A percentile compares a stretch with the other conserved stretches of the same genome.
phyloP scores from a whole-genome alignment of 192 early-diverging fungal species.

The Linnemannia zychae region DNA sequence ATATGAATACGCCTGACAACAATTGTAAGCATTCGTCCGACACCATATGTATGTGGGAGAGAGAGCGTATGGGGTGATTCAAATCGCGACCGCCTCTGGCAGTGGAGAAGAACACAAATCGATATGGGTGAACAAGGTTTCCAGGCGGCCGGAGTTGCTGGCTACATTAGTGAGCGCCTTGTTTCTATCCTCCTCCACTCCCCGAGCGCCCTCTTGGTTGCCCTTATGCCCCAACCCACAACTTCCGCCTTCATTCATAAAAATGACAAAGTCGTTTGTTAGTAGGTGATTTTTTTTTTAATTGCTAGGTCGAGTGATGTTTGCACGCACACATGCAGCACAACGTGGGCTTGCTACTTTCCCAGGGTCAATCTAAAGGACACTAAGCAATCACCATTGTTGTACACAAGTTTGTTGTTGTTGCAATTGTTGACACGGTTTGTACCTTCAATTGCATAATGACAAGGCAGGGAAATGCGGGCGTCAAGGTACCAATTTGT shows the following conservation, averaged over 20 bases:
- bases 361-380: constrained; percentile 3
- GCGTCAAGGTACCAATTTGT: not conserved
- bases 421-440: not conserved
- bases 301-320: not conserved
- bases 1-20: constrained; percentile 15
- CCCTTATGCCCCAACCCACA: not conserved
- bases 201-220: not conserved
- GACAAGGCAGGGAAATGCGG: not conserved
- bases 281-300: not conserved
- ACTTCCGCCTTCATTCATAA: not conserved
- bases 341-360: constrained; percentile 4
- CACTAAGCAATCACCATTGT: not conserved
- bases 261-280: not conserved
- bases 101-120: constrained; percentile 16
- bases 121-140: constrained; percentile 31
- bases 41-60: not conserved
- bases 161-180: not conserved
- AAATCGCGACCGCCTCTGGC: constrained; percentile 16
- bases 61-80: constrained; percentile 16
- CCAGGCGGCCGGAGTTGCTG: constrained; percentile 12
- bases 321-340: not conserved
- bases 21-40: constrained; percentile 10
- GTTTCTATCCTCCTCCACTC: not conserved
- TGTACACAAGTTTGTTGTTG: not conserved
- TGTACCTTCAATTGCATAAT: not conserved